phyloP scores from a whole-genome alignment of 225 moss, liverwort and hornwort genomes.

The Rhytidiadelphus loreus region DNA sequence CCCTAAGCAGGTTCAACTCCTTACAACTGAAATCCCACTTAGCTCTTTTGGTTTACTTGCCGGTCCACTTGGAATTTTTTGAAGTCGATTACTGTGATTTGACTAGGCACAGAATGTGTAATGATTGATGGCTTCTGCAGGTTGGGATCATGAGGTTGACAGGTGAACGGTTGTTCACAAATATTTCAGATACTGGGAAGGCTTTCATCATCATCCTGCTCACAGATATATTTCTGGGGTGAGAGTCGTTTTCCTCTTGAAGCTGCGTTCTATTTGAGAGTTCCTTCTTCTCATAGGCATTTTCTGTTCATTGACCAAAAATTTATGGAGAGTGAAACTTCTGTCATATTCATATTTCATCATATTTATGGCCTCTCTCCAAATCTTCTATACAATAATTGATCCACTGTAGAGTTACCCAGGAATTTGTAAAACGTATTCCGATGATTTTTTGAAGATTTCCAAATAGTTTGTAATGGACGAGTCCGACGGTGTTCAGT shows the following conservation, averaged over 20 bases:
- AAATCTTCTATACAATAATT: not conserved
- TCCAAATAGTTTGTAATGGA: not conserved
- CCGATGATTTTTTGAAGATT: not conserved
- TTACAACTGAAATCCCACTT: not conserved
- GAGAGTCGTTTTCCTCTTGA: not conserved
- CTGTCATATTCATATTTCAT: not conserved
- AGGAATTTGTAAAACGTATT: not conserved
- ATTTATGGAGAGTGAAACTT: not conserved
- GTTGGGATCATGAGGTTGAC: conserved; percentile 82
- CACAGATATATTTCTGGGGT: conserved; percentile 97
- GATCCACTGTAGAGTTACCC: not conserved
- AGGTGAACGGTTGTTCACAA: conserved; percentile 84
- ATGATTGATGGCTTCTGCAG: conserved; percentile 16
- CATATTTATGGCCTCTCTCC: not conserved
- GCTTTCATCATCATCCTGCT: conserved; percentile 92
- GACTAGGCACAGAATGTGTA: not conserved
- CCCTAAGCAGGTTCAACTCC: conserved; percentile 42
- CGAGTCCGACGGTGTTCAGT: not conserved
- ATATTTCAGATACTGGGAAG: conserved; percentile 97
- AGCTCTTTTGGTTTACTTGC: not conserved
- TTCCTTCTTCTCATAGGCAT: not conserved
- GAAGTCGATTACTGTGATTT: not conserved
- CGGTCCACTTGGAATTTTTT: not conserved
- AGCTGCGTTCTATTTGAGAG: not conserved
- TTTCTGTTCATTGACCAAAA: not conserved